These are phyloP conservation scores for Acrocalymma vagum DNA, from an alignment of 2,329 filamentous ascomycete genomes.

Conservation along the genomic window DNA sequence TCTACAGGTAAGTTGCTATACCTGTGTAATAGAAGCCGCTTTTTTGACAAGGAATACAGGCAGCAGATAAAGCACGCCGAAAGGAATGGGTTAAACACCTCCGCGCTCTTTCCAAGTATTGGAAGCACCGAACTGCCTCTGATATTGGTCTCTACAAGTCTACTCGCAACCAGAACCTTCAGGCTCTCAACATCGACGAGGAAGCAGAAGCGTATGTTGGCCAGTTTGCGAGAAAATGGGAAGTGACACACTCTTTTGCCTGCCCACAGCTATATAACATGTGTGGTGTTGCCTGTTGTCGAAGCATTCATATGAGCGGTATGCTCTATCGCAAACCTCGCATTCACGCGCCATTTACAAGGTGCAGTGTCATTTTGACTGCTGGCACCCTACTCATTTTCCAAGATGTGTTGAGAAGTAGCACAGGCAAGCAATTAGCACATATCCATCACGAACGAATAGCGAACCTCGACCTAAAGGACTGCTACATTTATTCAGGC, in stretches of 20 bases:
- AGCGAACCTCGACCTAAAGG: slow-evolving; percentile 65
- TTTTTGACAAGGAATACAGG: slow-evolving; percentile 31
- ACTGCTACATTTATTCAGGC: slow-evolving; percentile 73
- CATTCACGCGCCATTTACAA: slow-evolving; percentile 67
- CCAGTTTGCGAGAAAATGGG: slow-evolving; percentile 73
- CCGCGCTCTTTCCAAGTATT: slow-evolving; percentile 66
- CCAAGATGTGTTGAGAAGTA: slow-evolving; percentile 64
- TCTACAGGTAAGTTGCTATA: slow-evolving; percentile 57
- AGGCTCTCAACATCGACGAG: slow-evolving; percentile 70
- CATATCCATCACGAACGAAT: slow-evolving; percentile 71
- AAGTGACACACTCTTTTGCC: slow-evolving; percentile 70
- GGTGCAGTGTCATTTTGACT: slow-evolving; percentile 67
- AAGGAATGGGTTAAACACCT: slow-evolving; percentile 70
- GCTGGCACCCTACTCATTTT: slow-evolving; percentile 70
- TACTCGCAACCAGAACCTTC: slow-evolving; percentile 66
- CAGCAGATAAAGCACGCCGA: slow-evolving; percentile 64
- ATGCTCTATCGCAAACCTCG: slow-evolving; percentile 70
- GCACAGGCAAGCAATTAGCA: slow-evolving; percentile 63
- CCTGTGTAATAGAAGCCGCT: too few relatives aligned
- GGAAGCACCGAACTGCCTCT: slow-evolving; percentile 64
- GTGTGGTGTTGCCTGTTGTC: slow-evolving; percentile 70
- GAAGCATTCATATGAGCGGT: slow-evolving; percentile 68
- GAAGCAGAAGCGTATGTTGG: slow-evolving; percentile 71
- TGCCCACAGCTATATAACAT: slow-evolving; percentile 72
- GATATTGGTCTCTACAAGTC: slow-evolving; percentile 67